Evolutionary conservation across 2,329 filamentous ascomycete species (phyloP).

Genomic region (Hymenoscyphus infarciens): DNA sequence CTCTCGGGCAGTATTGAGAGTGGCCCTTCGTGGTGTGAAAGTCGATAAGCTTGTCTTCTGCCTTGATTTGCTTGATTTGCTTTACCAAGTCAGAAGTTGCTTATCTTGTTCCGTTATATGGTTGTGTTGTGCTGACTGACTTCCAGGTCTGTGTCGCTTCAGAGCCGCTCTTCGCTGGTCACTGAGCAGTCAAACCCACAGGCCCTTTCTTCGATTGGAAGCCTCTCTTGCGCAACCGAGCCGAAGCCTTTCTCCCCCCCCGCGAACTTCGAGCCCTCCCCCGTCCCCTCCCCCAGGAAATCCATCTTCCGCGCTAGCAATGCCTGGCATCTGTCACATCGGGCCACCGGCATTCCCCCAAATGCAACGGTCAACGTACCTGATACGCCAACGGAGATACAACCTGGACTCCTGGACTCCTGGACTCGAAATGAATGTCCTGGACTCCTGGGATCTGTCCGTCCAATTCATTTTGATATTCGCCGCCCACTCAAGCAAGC

Average conservation of each 20-base stretch:
- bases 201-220: no score
- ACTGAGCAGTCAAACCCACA: no score
- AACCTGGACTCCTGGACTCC: background rate
- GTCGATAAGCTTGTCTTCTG: background rate
- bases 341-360: constrained; percentile 1
- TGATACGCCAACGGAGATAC: constrained; percentile 1
- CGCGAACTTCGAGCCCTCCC: no score
- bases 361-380: constrained; percentile 2
- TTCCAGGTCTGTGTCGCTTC: background rate
- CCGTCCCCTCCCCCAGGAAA: background rate
- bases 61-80: background rate
- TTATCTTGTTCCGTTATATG: background rate
- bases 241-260: no score
- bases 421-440: background rate
- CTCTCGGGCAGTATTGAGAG: background rate
- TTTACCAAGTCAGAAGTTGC: background rate
- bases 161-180: background rate
- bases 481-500: background rate
- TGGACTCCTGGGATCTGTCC: background rate
- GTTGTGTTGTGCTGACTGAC: background rate
- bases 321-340: background rate
- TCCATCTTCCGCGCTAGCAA: background rate
- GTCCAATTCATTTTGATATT: background rate
- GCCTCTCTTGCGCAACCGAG: no score
- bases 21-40: background rate